phyloP scores from a whole-genome alignment of 495 filamentous ascomycete genomes.

The Cenococcum geophilum region DNA sequence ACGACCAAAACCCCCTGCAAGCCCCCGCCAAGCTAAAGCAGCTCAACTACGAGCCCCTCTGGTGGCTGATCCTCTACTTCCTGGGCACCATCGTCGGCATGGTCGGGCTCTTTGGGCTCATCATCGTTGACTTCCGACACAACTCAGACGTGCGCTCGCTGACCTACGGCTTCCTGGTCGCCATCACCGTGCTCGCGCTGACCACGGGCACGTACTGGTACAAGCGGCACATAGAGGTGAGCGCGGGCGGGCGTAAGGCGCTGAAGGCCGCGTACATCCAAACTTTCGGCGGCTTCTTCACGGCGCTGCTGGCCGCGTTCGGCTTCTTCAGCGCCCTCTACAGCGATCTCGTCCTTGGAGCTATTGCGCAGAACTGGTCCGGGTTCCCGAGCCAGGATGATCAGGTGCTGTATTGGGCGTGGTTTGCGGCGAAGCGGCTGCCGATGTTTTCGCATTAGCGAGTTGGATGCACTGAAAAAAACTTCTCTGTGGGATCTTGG shows the following conservation, averaged over 20 bases:
- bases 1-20: neutral
- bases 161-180: slow-evolving; percentile 10
- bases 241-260: neutral
- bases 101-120: slow-evolving; percentile 10
- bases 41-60: slow-evolving; percentile 4
- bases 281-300: slow-evolving; percentile 9
- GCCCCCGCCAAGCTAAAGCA: too few relatives aligned
- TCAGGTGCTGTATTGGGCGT: slow-evolving; percentile 15
- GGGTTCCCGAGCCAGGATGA: slow-evolving; percentile 14
- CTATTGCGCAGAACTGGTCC: slow-evolving; percentile 13
- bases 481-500: too few relatives aligned
- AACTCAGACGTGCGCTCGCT: slow-evolving; percentile 18
- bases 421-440: slow-evolving; percentile 20
- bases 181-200: slow-evolving; percentile 5
- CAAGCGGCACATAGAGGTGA: slow-evolving; percentile 5
- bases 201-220: slow-evolving; percentile 8
- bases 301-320: neutral
- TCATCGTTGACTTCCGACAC: slow-evolving; percentile 7
- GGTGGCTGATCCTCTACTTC: slow-evolving; percentile 15
- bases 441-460: slow-evolving; percentile 7
- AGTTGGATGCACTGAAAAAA: too few relatives aligned
- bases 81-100: slow-evolving; percentile 9
- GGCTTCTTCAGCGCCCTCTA: slow-evolving; percentile 13
- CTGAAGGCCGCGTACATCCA: neutral
- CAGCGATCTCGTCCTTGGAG: slow-evolving; percentile 12